Evolutionary conservation across 345 rosid species (phyloP), one percentile per base, ranked within the genome.

Genomic region (Populus pruinosa): DNA sequence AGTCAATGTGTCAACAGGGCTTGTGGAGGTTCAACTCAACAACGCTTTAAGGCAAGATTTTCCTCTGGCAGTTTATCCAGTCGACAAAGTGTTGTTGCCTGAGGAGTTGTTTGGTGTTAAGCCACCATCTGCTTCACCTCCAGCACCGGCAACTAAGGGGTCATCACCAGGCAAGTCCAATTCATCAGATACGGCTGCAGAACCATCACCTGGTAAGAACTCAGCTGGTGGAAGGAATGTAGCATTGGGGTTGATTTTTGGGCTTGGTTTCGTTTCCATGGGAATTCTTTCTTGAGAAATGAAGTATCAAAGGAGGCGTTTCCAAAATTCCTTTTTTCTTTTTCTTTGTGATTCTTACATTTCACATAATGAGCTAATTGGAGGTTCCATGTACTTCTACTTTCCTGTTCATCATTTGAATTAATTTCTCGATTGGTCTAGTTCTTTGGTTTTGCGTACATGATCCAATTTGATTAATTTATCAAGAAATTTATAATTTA

Each of bases 61-160:
- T 44, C 99, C 98, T 20, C 81, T 95, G 68, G 97, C 97, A 2
- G 80, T 93, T 82, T 95, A 95, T 82, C 89, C 85, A 53, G 88
- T 92, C 56, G 99, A 95, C 79, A 82, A 85, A 87, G 99, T 95
- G 6, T 75, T 93, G 85, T 75, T 92, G 83, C 96, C 99, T 27
- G 84, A 78, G 18, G 88, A 84, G 77, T 70, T 93, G 86, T 92
- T 77, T 2, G 94, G 85, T 55, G 74, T 79, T 11, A 83, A 87
- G 25, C 39, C 85, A 49, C 86, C 90, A 0, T 75, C 86, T 0
- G 86, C 76, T 4, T 81, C 91, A 3, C 63, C 63, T 11, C 88
- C 96, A 2, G 39, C 85, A 2, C 76, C 93, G 0, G 29, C 84
- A 6, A 29, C 75, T 0, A 71, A 80, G 18, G 74, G 82, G 39